A percentile compares a stretch with the other conserved stretches of the same genome.
These are phyloP conservation scores for Sclerotinia borealis DNA, from an alignment of 2,329 filamentous ascomycete genomes.

Conservation along the genomic window DNA sequence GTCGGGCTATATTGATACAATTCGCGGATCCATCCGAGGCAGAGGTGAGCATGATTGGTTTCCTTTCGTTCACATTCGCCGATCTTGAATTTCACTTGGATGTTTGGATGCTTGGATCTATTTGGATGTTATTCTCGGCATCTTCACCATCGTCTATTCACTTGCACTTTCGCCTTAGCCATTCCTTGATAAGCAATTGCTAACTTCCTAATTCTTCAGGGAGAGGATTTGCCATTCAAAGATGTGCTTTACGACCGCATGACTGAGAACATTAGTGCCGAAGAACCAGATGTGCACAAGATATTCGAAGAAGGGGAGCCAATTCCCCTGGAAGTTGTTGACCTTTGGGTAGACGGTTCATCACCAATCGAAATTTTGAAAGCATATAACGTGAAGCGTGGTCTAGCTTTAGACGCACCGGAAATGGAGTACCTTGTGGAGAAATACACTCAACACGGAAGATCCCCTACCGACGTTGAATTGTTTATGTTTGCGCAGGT, in stretches of 20 bases:
- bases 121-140: neutral
- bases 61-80: neutral
- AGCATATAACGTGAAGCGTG: slow-evolving; percentile 76
- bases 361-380: slow-evolving; percentile 67
- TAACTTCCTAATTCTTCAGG: slow-evolving; percentile 13
- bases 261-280: slow-evolving; percentile 74
- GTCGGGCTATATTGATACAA: slow-evolving; percentile 66
- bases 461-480: slow-evolving; percentile 73
- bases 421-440: slow-evolving; percentile 95
- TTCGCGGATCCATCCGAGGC: slow-evolving; percentile 46
- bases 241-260: slow-evolving; percentile 87
- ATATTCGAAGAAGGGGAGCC: slow-evolving; percentile 71
- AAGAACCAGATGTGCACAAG: slow-evolving; percentile 59
- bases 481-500: slow-evolving; percentile 99
- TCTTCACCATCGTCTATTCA: too few species aligned
- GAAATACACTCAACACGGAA: slow-evolving; percentile 59
- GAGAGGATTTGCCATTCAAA: slow-evolving; percentile 49
- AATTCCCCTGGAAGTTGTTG: slow-evolving; percentile 64
- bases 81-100: neutral
- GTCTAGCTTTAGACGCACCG: slow-evolving; percentile 77
- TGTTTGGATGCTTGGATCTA: neutral
- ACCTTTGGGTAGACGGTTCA: slow-evolving; percentile 60
- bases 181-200: neutral
- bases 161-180: neutral
- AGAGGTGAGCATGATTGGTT: neutral